Evolutionary conservation across 2,329 filamentous ascomycete genomes (phyloP).

Genomic region (Westerdykella aurantiaca): DNA sequence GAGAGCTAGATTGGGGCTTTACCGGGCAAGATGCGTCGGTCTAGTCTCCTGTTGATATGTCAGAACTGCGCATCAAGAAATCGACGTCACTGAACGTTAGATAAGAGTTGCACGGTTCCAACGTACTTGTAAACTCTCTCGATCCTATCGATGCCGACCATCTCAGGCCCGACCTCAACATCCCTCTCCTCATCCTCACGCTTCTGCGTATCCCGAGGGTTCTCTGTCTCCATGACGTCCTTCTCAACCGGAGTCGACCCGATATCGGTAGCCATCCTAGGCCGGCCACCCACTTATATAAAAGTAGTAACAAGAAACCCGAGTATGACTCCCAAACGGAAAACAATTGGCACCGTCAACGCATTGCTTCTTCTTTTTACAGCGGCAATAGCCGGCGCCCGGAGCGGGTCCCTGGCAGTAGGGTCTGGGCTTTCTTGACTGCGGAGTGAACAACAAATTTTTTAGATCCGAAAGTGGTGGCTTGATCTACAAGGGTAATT

Average conservation of each 20-base stretch:
- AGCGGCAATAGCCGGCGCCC: no score
- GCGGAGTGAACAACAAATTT: no score
- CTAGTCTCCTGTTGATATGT: conserved; percentile 46
- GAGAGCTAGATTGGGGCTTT: not conserved
- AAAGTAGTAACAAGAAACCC: no score
- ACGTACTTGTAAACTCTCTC: conserved; percentile 36
- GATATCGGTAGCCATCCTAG: conserved; percentile 21
- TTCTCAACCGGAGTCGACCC: conserved; percentile 13
- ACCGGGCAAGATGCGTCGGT: conserved; percentile 53
- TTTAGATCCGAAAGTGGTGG: no score
- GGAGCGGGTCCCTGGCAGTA: no score
- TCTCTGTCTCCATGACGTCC: conserved; percentile 10
- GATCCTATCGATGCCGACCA: conserved; percentile 32
- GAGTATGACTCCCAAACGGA: no score
- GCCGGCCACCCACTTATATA: no score
- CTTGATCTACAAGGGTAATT: no score
- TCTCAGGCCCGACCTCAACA: conserved; percentile 27
- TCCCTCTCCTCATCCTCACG: conserved; percentile 26
- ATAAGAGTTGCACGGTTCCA: not conserved
- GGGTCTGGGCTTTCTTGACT: no score
- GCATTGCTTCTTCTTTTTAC: no score
- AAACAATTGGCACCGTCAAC: no score
- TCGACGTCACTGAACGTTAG: not conserved
- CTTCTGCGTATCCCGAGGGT: conserved; percentile 10
- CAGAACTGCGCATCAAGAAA: not conserved